These are phyloP conservation scores for Prosopis cineraria DNA, from an alignment of 306 rosid species.

Conservation along the genomic window DNA sequence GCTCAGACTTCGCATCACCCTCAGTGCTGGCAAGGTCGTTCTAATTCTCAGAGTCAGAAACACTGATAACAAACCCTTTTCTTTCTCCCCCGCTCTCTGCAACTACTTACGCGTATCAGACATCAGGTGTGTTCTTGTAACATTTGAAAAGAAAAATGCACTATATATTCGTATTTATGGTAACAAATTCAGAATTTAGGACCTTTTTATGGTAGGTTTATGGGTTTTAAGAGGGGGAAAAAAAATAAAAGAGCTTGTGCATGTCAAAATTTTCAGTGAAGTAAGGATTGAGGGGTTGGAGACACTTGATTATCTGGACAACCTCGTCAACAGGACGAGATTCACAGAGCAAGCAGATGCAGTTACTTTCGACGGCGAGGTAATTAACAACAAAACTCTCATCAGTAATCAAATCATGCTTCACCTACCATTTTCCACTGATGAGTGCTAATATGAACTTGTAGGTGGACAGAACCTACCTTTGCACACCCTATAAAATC, in stretches of 20 bases:
- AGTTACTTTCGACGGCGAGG: slow-evolving; percentile 78
- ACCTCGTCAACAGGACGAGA: slow-evolving; percentile 52
- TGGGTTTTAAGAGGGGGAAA: too few relatives aligned
- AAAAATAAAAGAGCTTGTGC: slow-evolving; percentile 31
- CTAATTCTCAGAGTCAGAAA: slow-evolving; percentile 69
- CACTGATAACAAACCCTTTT: slow-evolving; percentile 56
- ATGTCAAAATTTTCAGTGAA: slow-evolving; percentile 73
- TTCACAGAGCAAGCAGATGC: slow-evolving; percentile 92
- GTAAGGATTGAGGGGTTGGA: slow-evolving; percentile 85
- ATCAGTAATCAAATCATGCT: background rate
- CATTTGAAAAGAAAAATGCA: background rate
- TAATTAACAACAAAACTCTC: slow-evolving; percentile 12
- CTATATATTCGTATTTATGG: background rate
- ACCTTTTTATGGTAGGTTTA: background rate
- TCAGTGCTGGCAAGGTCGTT: slow-evolving; percentile 66
- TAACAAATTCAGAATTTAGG: background rate
- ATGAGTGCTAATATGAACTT: background rate
- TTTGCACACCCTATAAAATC: slow-evolving; percentile 61
- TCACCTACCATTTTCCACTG: background rate
- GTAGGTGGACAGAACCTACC: slow-evolving; percentile 67
- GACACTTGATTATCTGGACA: slow-evolving; percentile 78
- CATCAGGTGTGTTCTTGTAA: slow-evolving; percentile 56
- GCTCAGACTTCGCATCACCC: slow-evolving; percentile 62
- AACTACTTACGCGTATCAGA: slow-evolving; percentile 73
- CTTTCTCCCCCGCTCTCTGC: slow-evolving; percentile 63